A percentile compares a stretch with the other conserved stretches of the same genome.
Conservation (phyloP, 495 filamentous ascomycete genomes). For the Penicillium pulvis region DNA sequence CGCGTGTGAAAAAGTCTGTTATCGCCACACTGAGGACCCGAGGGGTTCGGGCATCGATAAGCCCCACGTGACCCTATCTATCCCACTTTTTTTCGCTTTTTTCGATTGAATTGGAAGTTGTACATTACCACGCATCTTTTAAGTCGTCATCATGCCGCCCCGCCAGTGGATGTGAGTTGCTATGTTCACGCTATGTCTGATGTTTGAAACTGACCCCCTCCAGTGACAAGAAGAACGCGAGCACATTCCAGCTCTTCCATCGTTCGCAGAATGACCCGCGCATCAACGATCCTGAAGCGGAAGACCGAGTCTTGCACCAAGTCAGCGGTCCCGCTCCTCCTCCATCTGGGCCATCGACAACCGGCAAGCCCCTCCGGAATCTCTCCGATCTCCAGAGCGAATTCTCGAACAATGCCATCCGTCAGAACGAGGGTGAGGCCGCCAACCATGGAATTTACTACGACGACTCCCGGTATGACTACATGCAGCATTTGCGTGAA, state of each 20-base stretch:
- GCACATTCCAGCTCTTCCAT: slow-evolving; percentile 90
- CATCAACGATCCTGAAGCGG: slow-evolving; percentile 82
- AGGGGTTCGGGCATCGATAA: slow-evolving; percentile 37
- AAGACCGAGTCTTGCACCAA: slow-evolving; percentile 75
- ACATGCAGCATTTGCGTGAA: slow-evolving; percentile 99
- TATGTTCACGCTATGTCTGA: not conserved
- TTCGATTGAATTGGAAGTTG: slow-evolving; percentile 17
- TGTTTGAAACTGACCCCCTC: slow-evolving; percentile 11
- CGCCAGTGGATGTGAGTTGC: slow-evolving; percentile 84
- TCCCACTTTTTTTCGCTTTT: slow-evolving; percentile 39
- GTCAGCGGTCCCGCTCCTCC: slow-evolving; percentile 40
- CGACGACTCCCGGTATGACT: slow-evolving; percentile 91
- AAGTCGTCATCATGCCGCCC: slow-evolving; percentile 61
- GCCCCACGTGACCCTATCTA: slow-evolving; percentile 41
- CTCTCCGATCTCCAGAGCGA: slow-evolving; percentile 76
- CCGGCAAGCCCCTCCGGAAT: slow-evolving; percentile 40
- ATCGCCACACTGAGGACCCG: slow-evolving; percentile 24
- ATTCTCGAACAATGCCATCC: slow-evolving; percentile 66
- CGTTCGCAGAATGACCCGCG: slow-evolving; percentile 95
- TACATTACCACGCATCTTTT: slow-evolving; percentile 8
- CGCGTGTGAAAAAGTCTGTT: not conserved
- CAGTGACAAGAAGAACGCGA: slow-evolving; percentile 93
- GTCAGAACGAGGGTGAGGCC: slow-evolving; percentile 93
- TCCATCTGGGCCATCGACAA: slow-evolving; percentile 26
- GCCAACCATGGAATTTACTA: slow-evolving; percentile 90